Base-by-base conservation (phyloP, 2,329 filamentous ascomycete species). In the Fusarium oxysporum region DNA sequence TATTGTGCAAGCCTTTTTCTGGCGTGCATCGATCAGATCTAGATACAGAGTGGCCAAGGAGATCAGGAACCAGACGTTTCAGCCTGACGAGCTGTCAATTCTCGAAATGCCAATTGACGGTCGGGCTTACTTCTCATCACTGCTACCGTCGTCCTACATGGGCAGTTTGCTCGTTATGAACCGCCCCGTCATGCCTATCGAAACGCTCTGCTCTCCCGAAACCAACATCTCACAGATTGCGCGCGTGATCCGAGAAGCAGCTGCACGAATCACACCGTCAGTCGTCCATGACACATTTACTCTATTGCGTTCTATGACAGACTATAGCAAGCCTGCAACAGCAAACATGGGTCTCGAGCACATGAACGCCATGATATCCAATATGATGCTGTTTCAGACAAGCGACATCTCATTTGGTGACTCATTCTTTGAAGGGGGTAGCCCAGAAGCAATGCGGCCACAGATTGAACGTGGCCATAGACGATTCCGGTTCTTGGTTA, bases 311-410 rank as follows among this genome's bases (percentile, higher is more conserved):
- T 65, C 62, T 0, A 65, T 65, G 59, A 23, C 59, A 3, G 62
- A 65, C 19, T 65, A 65, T 21, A 65, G 62, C n/a, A 64, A 65
- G 8, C 62, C 62, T 11, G 59, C 62, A 17, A 65, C 62, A 14
- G 62, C 62, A 17, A 65, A 65, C 33, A 65, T 65, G 62, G 59
- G 62, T 9, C 40, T 65, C 10, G 62, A 65, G 6, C 62, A 64
- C 6, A 65, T 65, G 62, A 35, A 65, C 2, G 62, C 47, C 5
- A 65, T 65, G 62, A 65, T 65, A 0, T 65, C 62, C 3, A 65
- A 65, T 13, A 55, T 65, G 62, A 64, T 64, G 58, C 21, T 65
- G 1, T 65, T 65, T 9, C 59, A 65, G 11, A 64, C 59, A 4
- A 65, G 40, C 17, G 62, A 65, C 2, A 19, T 65, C 10, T 64